Conservation (phyloP, 179 eudicot genomes). For the Beta macrorhiza region DNA sequence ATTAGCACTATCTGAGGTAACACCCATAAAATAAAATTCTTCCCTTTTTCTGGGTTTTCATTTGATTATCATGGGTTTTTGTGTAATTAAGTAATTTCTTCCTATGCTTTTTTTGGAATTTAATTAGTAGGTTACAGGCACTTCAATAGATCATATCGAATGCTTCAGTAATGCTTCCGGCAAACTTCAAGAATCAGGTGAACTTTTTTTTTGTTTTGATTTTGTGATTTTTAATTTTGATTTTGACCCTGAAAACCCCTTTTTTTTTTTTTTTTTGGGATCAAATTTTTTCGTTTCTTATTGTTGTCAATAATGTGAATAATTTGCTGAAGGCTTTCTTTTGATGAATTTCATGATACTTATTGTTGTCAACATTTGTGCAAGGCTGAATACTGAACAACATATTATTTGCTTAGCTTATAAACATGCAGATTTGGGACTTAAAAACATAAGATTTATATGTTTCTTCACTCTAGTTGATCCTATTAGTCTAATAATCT, state of each 20-base stretch:
- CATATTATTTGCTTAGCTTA: too few relatives aligned
- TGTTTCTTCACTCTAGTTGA: not conserved
- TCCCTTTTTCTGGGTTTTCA: not conserved
- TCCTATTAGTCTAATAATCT: not conserved
- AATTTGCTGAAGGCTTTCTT: not conserved
- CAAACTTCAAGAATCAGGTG: constrained; percentile 81
- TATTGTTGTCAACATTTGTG: not conserved
- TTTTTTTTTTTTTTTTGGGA: not conserved
- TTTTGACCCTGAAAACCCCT: too few relatives aligned
- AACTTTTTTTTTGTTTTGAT: not conserved
- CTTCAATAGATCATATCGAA: constrained; percentile 73
- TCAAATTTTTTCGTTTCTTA: not conserved
- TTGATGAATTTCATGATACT: not conserved
- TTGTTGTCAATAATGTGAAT: not conserved
- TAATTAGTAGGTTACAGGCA: constrained; percentile 55
- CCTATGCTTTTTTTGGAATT: constrained; percentile 4
- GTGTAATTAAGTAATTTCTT: not conserved
- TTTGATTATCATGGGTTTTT: not conserved
- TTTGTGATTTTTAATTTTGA: not conserved
- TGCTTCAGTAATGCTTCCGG: constrained; percentile 94
- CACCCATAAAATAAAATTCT: not conserved
- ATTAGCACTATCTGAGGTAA: constrained; percentile 67
- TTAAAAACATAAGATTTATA: not conserved
- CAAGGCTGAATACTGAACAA: not conserved
- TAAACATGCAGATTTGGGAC: not conserved